A percentile compares a stretch with the other conserved stretches of the same genome.
Conservation (phyloP, 441 rosid species). For the Gossypium laxum region DNA sequence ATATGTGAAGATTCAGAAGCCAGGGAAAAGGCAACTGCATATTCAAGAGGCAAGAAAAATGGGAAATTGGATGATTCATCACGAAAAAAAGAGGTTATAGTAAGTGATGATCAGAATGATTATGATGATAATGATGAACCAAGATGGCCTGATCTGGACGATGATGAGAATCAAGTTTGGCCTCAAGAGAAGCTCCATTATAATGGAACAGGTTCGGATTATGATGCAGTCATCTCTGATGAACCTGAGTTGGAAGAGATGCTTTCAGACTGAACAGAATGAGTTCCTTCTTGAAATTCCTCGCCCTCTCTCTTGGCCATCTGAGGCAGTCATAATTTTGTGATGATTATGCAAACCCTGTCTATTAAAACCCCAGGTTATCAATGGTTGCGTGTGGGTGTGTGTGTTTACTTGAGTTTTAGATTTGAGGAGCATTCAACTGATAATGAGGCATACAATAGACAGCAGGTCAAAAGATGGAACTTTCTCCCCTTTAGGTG, state of each 20-base stretch:
- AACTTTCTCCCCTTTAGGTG: not conserved
- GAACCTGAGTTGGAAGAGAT: constrained; percentile 78
- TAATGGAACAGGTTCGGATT: constrained; percentile 46
- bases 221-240: constrained; percentile 44
- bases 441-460: not conserved
- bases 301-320: not conserved
- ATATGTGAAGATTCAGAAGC: constrained; percentile 60
- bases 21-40: constrained; percentile 32
- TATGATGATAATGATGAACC: constrained; percentile 39
- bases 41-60: constrained; percentile 30
- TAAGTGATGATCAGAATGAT: constrained; percentile 33
- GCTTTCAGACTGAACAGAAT: constrained; percentile 51
- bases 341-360: not conserved
- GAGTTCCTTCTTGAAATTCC: not conserved
- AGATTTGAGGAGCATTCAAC: not conserved
- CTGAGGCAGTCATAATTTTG: not conserved
- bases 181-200: constrained; percentile 31
- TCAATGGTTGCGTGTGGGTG: not conserved
- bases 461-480: not conserved
- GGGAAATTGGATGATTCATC: constrained; percentile 33
- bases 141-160: constrained; percentile 41
- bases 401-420: not conserved
- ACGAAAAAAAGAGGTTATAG: constrained; percentile 18
- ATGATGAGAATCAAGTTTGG: constrained; percentile 38
- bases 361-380: not conserved